These are phyloP conservation scores for Cutaneotrichosporon dermatis DNA, from an alignment of 1,284 basidiomycete genomes.

Conservation along the genomic window DNA sequence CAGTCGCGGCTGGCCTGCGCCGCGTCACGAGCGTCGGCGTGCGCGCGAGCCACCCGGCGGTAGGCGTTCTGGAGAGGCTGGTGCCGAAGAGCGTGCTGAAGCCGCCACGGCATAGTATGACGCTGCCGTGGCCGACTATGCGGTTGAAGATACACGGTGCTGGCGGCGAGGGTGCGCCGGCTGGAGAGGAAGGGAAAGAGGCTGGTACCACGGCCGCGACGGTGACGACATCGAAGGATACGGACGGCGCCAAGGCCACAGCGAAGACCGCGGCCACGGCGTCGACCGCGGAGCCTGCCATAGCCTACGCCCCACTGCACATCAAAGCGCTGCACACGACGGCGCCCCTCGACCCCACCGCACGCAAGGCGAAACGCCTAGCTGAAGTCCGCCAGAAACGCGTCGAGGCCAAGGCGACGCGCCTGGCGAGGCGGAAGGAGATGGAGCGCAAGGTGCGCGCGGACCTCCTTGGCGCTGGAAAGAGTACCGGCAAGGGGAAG, in stretches of 20 bases:
- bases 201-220: too few species aligned
- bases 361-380: conserved; percentile 61
- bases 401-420: conserved; percentile 46
- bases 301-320: conserved; percentile 61
- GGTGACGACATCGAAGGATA: neutral
- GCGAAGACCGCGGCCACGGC: neutral
- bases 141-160: conserved; percentile 20
- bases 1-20: conserved; percentile 62
- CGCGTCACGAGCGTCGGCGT: conserved; percentile 67
- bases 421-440: conserved; percentile 29
- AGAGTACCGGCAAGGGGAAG: too few species aligned
- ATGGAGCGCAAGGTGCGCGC: conserved; percentile 10
- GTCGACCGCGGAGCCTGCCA: conserved; percentile 8
- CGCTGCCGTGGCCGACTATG: conserved; percentile 49
- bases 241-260: neutral
- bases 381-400: conserved; percentile 58
- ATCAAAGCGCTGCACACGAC: conserved; percentile 81
- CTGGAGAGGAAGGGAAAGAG: neutral
- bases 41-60: conserved; percentile 31
- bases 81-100: conserved; percentile 36
- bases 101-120: conserved; percentile 38
- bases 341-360: conserved; percentile 70
- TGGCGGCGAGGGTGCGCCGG: too few species aligned
- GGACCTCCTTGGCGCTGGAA: neutral
- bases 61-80: conserved; percentile 21